Base-by-base conservation (phyloP, 2,329 filamentous ascomycete species). In the Mycogone perniciosa region DNA sequence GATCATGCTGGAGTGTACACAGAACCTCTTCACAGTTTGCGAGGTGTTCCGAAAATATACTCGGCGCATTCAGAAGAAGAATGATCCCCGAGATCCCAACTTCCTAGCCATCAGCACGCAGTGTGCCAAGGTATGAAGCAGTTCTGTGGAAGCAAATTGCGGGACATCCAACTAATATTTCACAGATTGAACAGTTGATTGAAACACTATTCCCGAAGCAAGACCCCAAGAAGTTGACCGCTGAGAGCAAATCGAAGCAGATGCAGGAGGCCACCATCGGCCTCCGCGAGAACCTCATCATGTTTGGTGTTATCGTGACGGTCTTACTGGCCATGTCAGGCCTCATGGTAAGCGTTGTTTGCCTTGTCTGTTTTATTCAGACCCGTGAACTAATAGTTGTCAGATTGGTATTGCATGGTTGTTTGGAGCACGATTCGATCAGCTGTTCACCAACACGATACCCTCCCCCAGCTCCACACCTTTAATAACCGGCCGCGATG, bases 101-200 rank as follows among this genome's bases (percentile, higher is more conserved):
- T 99, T 86, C 72, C 74, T 96, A 42, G 85, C 89, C 63, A 96
- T 99, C 64, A 96, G 90, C 69, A 83, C 90, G 56, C 86, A 88
- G 50, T 95, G 92, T 65, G 92, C 82, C 64, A 90, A 89, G 79
- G 88, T 92, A 64, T 38, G 57, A 37, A 40, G 10, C 30, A 41
- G n/a, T 33, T 9, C n/a, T 1, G 5, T 31, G 9, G 6, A 29
- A 6, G 40, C n/a, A 40, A 9, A 40, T 9, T 29, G n/a, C 5
- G 26, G 5, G 20, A 33, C 31, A 31, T 31, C 20, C 11, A 35
- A 42, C 62, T 66, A 53, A 58, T 52, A 29, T 30, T 2, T 6
- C 33, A 4, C 61, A 93, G 87, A 88, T 96, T 57, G 91, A 97
- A 68, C 88, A 93, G 75, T 96, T 95, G 67, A 95, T 97, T 66